These are phyloP conservation scores for Claviceps monticola DNA, from an alignment of 2,329 filamentous ascomycete species.

Conservation along the genomic window DNA sequence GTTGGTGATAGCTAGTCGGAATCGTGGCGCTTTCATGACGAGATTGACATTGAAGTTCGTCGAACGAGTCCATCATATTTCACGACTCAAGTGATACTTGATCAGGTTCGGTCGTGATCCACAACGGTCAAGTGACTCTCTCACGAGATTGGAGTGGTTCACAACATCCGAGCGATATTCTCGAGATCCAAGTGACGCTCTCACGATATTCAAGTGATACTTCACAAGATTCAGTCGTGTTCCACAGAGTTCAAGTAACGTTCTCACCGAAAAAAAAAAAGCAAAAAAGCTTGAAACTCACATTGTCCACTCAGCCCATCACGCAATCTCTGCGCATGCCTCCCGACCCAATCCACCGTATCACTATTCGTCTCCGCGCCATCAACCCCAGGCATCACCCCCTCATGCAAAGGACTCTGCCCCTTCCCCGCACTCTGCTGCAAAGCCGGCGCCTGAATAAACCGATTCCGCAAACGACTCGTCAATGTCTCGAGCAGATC, in stretches of 20 bases:
- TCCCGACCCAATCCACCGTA: slow-evolving; percentile 18
- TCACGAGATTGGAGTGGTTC: no score
- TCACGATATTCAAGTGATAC: no score
- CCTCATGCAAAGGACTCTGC: slow-evolving; percentile 26
- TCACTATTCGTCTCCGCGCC: slow-evolving; percentile 3
- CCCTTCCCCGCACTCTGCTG: slow-evolving; percentile 26
- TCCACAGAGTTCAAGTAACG: neutral
- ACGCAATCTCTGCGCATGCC: slow-evolving; percentile 25
- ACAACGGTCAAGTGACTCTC: no score
- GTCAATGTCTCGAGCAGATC: slow-evolving; percentile 71
- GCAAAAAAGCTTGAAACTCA: slow-evolving; percentile 10
- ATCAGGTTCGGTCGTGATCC: no score
- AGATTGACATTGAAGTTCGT: no score
- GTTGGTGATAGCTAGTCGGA: no score
- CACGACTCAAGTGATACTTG: no score
- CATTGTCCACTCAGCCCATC: slow-evolving; percentile 26
- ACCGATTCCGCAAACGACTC: slow-evolving; percentile 57
- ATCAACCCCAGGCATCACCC: slow-evolving; percentile 8
- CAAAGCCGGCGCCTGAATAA: slow-evolving; percentile 49
- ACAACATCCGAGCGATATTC: no score
- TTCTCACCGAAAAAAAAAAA: neutral
- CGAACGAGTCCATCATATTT: no score
- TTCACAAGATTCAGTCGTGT: no score
- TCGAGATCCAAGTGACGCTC: neutral
- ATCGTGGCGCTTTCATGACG: no score